phyloP scores from a whole-genome alignment of 139 green algal genomes.

The Auxenochlorella protothecoides region DNA sequence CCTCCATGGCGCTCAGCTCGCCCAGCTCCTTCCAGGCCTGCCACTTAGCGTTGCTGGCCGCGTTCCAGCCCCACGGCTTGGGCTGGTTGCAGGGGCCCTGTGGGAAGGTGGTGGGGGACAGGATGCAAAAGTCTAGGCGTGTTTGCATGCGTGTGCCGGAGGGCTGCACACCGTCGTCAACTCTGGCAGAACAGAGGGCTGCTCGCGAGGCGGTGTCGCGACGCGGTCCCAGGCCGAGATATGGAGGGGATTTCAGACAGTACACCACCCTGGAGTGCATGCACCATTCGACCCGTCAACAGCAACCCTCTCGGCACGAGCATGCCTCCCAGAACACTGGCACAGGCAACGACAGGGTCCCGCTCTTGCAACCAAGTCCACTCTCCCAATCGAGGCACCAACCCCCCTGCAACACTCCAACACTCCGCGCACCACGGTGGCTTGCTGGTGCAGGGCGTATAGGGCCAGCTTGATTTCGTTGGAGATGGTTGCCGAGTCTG shows the following conservation, averaged over 20 bases:
- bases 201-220: too few relatives aligned
- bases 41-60: conserved; percentile 77
- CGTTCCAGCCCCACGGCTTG: conserved; percentile 83
- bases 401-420: too few relatives aligned
- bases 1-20: conserved; percentile 72
- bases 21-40: conserved; percentile 69
- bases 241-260: too few relatives aligned
- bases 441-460: conserved; percentile 79
- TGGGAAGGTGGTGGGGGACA: not conserved
- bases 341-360: not conserved
- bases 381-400: too few relatives aligned
- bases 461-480: conserved; percentile 72
- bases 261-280: too few relatives aligned
- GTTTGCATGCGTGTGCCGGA: too few relatives aligned
- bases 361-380: not conserved
- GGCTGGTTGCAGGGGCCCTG: conserved; percentile 64
- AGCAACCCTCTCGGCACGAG: not conserved
- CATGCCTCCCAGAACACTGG: not conserved
- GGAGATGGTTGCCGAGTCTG: conserved; percentile 35
- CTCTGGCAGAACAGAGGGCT: too few relatives aligned
- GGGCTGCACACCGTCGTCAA: too few relatives aligned
- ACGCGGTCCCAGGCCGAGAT: too few relatives aligned
- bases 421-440: conserved; percentile 21
- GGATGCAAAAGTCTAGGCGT: not conserved
- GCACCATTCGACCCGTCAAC: not conserved